Base-by-base conservation (phyloP, 441 rosid genomes). In the Adansonia rubrostipa region DNA sequence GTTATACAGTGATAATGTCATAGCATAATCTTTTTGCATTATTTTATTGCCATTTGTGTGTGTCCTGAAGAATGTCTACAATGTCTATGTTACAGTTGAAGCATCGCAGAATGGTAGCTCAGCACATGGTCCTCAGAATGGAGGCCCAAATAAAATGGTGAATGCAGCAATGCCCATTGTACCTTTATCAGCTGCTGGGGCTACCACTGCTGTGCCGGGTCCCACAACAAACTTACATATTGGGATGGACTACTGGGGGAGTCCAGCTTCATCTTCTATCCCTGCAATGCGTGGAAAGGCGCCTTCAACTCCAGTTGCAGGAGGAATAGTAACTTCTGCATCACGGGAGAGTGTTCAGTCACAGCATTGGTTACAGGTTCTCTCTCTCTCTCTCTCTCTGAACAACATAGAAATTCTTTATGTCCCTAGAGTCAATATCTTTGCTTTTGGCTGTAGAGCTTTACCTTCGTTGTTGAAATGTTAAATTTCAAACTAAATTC, bases 171-270 rank as follows among this genome's bases (percentile, higher is more conserved):
- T 87, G 87, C 19, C 90, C 9, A 11, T 87, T 6, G 65, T 89
- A 47, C 87, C 93, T 57, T 81, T 89, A 72, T 70, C 96, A 80
- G 82, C 86, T 71, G 11, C 89, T 44, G 88, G 87, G 71, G 77
- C 86, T 47, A 83, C 87, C 15, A 85, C 87, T 74, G 94, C 89
- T 78, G 81, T 87, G 80, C 88, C 91, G 51, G 94, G 95, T 15
- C 97, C 97, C 42, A 81, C 96, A 6, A 93, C 98, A 78, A 93
- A 91, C 87, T 85, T 95, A 82, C 94, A 95, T 71, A 93, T 93
- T 77, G 96, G 99, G 77, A 92, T 95, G 98, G 99, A 93, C 57
- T 95, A 88, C 61, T 95, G 99, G 99, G 91, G 93, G 45, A 84
- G 91, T 74, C 90, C 93, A 73, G 83, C 92, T 79, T 82, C 94